Evolutionary conservation across 73 alveolate species (phyloP), one percentile per base, ranked within the genome.

Genomic region (Breviolum minutum): DNA sequence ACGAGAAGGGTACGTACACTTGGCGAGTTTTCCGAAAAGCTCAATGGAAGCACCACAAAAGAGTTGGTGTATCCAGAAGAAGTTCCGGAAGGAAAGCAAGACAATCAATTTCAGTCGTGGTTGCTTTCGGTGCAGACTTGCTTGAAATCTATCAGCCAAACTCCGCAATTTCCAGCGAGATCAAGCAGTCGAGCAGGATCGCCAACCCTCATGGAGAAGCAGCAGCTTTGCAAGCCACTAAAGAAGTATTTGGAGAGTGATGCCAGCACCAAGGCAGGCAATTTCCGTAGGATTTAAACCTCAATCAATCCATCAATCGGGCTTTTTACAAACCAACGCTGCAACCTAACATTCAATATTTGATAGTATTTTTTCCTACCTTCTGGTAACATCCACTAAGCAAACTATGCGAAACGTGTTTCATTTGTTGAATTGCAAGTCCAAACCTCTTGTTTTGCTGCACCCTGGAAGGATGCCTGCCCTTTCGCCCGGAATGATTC

Each of bases 401-500:
- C 54, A 40, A 0, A 40, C 54, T 40, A 40, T 40, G 54, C 54
- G 54, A 40, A 40, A 3, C 54, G 3, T 40, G 54, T 40, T 40
- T 40, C 54, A 40, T 40, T 40, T 40, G 54, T 40, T 40, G 54
- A 40, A 40, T 40, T 40, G 54, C 54, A 40, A 40, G 54, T 40
- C 54, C 54, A 40, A 40, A 40, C 54, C 54, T 40, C 54, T 40
- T 40, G 54, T 40, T 40, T 40, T 40, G 40, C 82, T 7, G 29
- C 11, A 40, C 30, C 26, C 26, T 22, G 62, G 62, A 48, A 86
- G 94, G 94, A 86, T 27, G 77, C 94, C 17, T 86, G 94, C 94
- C 94, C 94, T 61, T 86, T 86, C 79, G 94, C 94, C 29, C 94
- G 94, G 30, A 62, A 63, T 63, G 94, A 86, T 63, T 63, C 79